Percentiles rank a stretch among this genome's conserved stretches.
Evolutionary conservation across 495 filamentous ascomycete species (phyloP).

Genomic region (Penicillium mononematosum): DNA sequence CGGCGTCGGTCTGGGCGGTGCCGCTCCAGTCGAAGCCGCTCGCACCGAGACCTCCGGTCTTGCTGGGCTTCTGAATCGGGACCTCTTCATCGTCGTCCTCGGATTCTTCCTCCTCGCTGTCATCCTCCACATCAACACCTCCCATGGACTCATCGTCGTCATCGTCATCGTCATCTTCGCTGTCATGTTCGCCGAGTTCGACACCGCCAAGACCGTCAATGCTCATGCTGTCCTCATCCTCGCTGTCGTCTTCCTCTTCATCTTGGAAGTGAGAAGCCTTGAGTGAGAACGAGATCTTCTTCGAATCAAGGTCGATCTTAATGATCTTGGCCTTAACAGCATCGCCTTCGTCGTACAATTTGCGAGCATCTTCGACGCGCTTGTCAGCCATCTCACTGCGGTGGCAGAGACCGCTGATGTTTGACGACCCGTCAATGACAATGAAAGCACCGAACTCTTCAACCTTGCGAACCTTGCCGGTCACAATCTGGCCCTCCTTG

Average conservation of each 20-base stretch:
- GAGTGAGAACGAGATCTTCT: slow-evolving; percentile 80
- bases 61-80: slow-evolving; percentile 26
- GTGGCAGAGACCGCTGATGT: slow-evolving; percentile 91
- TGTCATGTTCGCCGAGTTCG: slow-evolving; percentile 43
- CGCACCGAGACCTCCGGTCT: slow-evolving; percentile 62
- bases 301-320: slow-evolving; percentile 68
- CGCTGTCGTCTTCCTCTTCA: slow-evolving; percentile 53
- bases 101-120: slow-evolving; percentile 38
- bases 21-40: slow-evolving; percentile 89
- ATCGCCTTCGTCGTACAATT: slow-evolving; percentile 85
- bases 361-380: slow-evolving; percentile 71
- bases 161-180: slow-evolving; percentile 30
- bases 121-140: slow-evolving; percentile 55
- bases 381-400: slow-evolving; percentile 84
- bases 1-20: slow-evolving; percentile 48
- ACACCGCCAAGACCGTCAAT: slow-evolving; percentile 48
- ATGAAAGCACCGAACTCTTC: slow-evolving; percentile 95
- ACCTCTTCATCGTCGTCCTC: slow-evolving; percentile 43
- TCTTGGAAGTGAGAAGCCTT: slow-evolving; percentile 88
- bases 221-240: slow-evolving; percentile 40
- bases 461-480: slow-evolving; percentile 86
- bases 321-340: slow-evolving; percentile 85
- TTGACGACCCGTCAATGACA: slow-evolving; percentile 75
- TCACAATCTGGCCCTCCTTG: slow-evolving; percentile 73
- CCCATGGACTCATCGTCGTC: slow-evolving; percentile 48